phyloP scores from a whole-genome alignment of 2,329 filamentous ascomycete genomes.

The Cladophialophora psammophila region DNA sequence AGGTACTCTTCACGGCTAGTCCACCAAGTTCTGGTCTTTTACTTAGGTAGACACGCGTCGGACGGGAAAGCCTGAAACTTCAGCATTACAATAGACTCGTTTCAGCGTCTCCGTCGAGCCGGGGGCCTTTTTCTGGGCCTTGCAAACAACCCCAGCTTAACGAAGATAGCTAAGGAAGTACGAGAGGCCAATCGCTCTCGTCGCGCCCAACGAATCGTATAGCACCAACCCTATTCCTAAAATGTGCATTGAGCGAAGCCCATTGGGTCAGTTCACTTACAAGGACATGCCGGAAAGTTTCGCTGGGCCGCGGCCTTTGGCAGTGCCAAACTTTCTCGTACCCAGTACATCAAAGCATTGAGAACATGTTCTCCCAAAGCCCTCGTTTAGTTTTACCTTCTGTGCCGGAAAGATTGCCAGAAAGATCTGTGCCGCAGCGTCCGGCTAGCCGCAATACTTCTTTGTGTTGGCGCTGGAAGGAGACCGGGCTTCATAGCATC shows the following conservation, averaged over 20 bases:
- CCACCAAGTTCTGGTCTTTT: background rate
- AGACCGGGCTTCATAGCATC: background rate
- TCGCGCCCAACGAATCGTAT: background rate
- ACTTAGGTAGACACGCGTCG: background rate
- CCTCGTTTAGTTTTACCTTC: too few relatives aligned
- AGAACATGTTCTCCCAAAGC: too few relatives aligned
- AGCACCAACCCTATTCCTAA: conserved; percentile 5
- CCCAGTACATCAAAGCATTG: too few relatives aligned
- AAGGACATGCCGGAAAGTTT: background rate
- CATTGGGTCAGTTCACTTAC: background rate
- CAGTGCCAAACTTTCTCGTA: background rate
- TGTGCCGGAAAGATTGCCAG: too few relatives aligned
- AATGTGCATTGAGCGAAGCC: background rate
- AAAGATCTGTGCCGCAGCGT: too few relatives aligned
- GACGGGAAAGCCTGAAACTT: conserved; percentile 10
- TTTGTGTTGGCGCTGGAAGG: background rate
- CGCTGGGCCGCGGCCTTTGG: background rate
- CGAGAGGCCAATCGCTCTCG: background rate
- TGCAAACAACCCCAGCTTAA: background rate
- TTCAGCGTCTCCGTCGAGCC: background rate
- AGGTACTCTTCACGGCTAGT: background rate
- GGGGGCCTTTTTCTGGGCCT: background rate
- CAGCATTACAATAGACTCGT: background rate
- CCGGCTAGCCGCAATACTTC: too few relatives aligned
- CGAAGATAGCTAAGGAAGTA: background rate